phyloP scores from a whole-genome alignment of 2,329 filamentous ascomycete species.

The Sporothrix variecibatus region DNA sequence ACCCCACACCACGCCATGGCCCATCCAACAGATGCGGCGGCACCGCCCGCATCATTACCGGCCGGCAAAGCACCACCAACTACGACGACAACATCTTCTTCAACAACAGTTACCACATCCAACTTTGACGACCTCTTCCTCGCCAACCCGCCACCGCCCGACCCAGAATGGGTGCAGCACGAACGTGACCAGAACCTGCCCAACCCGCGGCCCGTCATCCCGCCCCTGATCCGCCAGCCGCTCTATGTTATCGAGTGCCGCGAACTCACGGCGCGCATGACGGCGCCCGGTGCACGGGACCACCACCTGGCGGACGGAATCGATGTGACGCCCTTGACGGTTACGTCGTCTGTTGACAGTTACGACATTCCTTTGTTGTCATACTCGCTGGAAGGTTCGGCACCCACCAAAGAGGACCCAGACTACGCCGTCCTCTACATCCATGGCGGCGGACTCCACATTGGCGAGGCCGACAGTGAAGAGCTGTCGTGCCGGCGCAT shows the following conservation, averaged over 20 bases:
- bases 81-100: not conserved
- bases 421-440: slow-evolving; percentile 46
- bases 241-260: slow-evolving; percentile 47
- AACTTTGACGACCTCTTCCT: slow-evolving; percentile 36
- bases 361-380: slow-evolving; percentile 43
- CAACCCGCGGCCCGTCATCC: slow-evolving; percentile 32
- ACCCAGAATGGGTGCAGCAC: slow-evolving; percentile 45
- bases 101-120: not conserved
- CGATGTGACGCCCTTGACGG: slow-evolving; percentile 35
- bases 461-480: slow-evolving; percentile 53
- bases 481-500: slow-evolving; percentile 51
- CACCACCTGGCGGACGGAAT: slow-evolving; percentile 42
- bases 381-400: slow-evolving; percentile 33
- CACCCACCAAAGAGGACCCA: not conserved
- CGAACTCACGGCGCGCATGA: slow-evolving; percentile 41
- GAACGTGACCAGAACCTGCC: slow-evolving; percentile 39
- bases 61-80: not conserved
- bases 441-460: slow-evolving; percentile 51
- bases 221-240: slow-evolving; percentile 41
- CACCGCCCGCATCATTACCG: not conserved
- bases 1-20: not conserved
- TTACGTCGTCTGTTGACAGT: slow-evolving; percentile 40
- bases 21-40: not conserved
- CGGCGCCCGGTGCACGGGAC: slow-evolving; percentile 41
- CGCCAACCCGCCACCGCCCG: slow-evolving; percentile 41